phyloP scores from a whole-genome alignment of 371 early-diverging fungal genomes.

The Mucor indicus region DNA sequence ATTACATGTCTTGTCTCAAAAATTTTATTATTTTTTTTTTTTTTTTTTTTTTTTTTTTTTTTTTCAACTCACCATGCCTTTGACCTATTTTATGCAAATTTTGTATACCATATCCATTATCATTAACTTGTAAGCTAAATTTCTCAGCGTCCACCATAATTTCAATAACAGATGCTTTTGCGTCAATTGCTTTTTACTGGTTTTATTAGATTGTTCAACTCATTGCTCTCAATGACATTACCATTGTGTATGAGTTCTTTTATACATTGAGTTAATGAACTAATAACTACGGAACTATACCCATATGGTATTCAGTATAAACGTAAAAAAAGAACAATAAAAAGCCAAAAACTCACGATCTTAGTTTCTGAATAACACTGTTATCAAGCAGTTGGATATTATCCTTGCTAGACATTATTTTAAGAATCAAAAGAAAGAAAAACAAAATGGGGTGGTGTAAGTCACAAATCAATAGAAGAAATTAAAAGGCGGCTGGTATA shows the following conservation, averaged over 20 bases:
- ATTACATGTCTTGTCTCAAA: too few relatives aligned
- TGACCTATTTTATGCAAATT: slow-evolving; percentile 48
- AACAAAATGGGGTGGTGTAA: too few relatives aligned
- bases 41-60: background rate
- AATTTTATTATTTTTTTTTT: background rate
- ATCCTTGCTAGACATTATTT: background rate
- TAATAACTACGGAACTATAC: slow-evolving; percentile 45
- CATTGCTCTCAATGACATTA: slow-evolving; percentile 7
- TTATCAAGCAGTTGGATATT: slow-evolving; percentile 13
- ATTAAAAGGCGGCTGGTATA: background rate
- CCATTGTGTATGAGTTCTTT: slow-evolving; percentile 64
- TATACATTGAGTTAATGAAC: slow-evolving; percentile 51
- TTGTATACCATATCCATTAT: slow-evolving; percentile 64
- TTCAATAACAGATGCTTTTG: slow-evolving; percentile 50
- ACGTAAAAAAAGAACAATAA: background rate
- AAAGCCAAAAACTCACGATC: slow-evolving; percentile 21
- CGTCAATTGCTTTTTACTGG: slow-evolving; percentile 53
- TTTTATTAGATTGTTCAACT: background rate
- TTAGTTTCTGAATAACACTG: slow-evolving; percentile 22
- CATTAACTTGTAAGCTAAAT: slow-evolving; percentile 55
- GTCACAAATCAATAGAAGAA: too few relatives aligned
- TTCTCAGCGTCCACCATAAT: slow-evolving; percentile 42
- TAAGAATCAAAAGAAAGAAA: too few relatives aligned
- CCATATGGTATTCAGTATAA: background rate
- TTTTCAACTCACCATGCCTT: slow-evolving; percentile 47